phyloP scores from a whole-genome alignment of 116 monocot species.

The Dioscorea cayenensis region DNA sequence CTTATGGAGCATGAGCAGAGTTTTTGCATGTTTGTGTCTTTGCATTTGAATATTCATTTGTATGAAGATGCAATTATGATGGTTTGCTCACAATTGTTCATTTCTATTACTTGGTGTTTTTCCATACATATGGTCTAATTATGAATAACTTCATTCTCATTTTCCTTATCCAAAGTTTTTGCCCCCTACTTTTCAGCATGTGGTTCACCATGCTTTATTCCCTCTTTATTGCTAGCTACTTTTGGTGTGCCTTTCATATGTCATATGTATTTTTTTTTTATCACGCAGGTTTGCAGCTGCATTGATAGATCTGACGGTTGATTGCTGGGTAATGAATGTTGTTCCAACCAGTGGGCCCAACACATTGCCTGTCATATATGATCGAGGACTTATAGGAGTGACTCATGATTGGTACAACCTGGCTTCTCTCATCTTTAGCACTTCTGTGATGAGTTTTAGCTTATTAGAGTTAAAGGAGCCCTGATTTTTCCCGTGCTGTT shows the following conservation, averaged over 20 bases:
- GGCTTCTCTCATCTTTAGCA: background rate
- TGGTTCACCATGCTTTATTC: background rate
- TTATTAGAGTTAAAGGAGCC: background rate
- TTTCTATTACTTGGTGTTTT: background rate
- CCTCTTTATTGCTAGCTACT: background rate
- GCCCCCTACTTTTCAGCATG: background rate
- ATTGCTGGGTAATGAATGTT: slow-evolving; percentile 95
- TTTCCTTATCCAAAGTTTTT: too few species aligned
- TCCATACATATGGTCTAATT: background rate
- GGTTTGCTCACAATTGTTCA: too few species aligned
- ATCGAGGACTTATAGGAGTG: slow-evolving; percentile 90
- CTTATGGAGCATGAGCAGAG: too few species aligned
- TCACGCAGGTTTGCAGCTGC: slow-evolving; percentile 79
- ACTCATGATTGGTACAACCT: slow-evolving; percentile 80
- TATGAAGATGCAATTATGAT: too few species aligned
- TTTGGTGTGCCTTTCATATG: background rate
- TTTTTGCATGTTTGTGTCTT: too few species aligned
- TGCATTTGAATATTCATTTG: too few species aligned
- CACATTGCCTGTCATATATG: slow-evolving; percentile 90
- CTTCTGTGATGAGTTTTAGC: background rate
- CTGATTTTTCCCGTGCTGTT: background rate
- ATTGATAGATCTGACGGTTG: slow-evolving; percentile 53
- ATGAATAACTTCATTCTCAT: too few species aligned
- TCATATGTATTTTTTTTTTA: background rate
- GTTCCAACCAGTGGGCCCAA: slow-evolving; percentile 78